Evolutionary conservation across 2,329 filamentous ascomycete genomes (phyloP), one percentile per base, ranked within the genome.

Genomic region (Talaromyces sp.): DNA sequence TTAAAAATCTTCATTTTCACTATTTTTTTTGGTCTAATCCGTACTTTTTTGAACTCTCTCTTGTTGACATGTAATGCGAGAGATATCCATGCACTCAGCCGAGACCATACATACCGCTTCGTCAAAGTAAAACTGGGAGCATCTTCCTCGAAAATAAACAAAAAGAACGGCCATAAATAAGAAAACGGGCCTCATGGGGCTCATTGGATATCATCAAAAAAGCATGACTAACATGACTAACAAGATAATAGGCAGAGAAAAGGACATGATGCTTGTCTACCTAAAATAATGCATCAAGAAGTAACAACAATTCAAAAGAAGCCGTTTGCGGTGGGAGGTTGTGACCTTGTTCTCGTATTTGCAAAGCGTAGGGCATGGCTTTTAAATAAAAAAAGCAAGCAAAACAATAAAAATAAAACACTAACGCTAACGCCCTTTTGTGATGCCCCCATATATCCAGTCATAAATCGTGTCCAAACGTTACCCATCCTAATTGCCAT

Each of bases 401-500:
- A n/a, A n/a, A n/a, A n/a, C n/a, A n/a, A n/a, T n/a, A n/a, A n/a
- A 31, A 54, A 56, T 58, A 58, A 58, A 61, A 63, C 14, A 38
- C 35, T 8, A 38, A 38, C 35, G 35, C 35, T n/a, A 58, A 59
- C 21, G 50, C 50, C 62, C 55, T 27, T 55, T 63, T 49, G 61
- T 63, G 56, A 64, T 58, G 63, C 62, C 62, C 50, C 62, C 62
- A 60, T 63, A 60, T 63, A 61, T 38, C 49, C 38, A 63, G 62
- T 68, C 35, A 35, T 38, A 38, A 55, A 55, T 43, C 53, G 31
- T 55, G 17, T 52, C 49, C 49, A 52, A 52, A 52, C 49, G 19
- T 52, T 19, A 52, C 17, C 26, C 49, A 52, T 51, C 41, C 14
- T 58, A 9, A 7, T 8, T 58, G 7, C 55, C 19, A 58, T 31